Evolutionary conservation across 2,329 filamentous ascomycete species (phyloP).

Genomic region (Proliferodiscus dingleyae): DNA sequence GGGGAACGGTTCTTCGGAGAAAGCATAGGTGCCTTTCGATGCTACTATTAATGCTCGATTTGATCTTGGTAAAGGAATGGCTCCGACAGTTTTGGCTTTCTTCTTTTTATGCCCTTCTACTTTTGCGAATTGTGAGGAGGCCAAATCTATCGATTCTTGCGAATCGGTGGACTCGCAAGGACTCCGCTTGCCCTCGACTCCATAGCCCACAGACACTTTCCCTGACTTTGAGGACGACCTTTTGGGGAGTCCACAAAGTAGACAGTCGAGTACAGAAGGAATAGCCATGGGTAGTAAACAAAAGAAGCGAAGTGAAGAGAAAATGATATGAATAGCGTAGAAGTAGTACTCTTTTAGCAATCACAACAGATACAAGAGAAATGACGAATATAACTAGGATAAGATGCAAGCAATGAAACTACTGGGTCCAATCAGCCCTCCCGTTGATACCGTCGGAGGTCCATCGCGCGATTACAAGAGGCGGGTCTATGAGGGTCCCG

Average conservation of each 20-base stretch:
- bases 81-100: neutral
- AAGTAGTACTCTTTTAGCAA: neutral
- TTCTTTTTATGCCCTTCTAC: conserved; percentile 1
- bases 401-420: neutral
- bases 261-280: conserved; percentile 7
- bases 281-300: conserved; percentile 7
- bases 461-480: too few relatives aligned
- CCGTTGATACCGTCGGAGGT: too few relatives aligned
- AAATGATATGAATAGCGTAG: neutral
- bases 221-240: neutral
- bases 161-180: conserved; percentile 2
- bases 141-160: conserved; percentile 2
- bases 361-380: neutral
- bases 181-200: conserved; percentile 9
- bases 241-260: conserved; percentile 7
- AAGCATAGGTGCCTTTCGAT: conserved; percentile 21
- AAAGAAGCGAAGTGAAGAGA: neutral
- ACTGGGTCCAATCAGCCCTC: too few relatives aligned
- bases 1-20: conserved; percentile 32
- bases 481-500: too few relatives aligned
- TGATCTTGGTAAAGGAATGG: neutral
- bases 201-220: conserved; percentile 1
- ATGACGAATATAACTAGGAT: neutral
- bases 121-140: conserved; percentile 3
- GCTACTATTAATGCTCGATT: conserved; percentile 28